A percentile compares a stretch with the other conserved stretches of the same genome.
phyloP scores from a whole-genome alignment of 441 rosid species.

The Populus hybrid region DNA sequence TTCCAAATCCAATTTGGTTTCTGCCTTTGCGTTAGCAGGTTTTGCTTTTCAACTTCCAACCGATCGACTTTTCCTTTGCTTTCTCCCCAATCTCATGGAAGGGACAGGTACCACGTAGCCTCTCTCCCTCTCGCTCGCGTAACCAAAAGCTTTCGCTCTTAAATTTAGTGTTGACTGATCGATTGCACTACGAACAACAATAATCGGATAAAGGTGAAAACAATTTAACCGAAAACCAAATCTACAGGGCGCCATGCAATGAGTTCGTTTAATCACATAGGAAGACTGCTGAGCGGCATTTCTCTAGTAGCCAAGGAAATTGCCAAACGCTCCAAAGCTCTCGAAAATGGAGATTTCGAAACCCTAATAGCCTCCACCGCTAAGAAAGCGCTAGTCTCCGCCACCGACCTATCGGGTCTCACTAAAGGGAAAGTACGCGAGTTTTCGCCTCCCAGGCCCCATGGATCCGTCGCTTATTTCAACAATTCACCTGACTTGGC shows the following conservation, averaged over 20 bases:
- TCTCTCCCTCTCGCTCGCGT: background rate
- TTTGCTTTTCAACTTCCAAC: background rate
- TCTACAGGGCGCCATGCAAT: conserved; percentile 31
- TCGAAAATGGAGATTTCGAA: conserved; percentile 54
- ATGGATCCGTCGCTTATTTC: conserved; percentile 66
- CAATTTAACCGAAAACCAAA: background rate
- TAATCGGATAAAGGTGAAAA: background rate
- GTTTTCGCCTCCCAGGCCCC: conserved; percentile 46
- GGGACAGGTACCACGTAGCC: background rate
- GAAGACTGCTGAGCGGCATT: conserved; percentile 60
- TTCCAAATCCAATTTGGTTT: background rate
- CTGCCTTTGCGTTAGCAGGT: background rate
- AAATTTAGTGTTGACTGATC: background rate
- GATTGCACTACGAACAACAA: too few relatives aligned
- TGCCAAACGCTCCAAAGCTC: conserved; percentile 46
- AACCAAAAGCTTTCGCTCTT: background rate
- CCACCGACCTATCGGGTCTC: conserved; percentile 73
- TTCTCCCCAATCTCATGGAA: conserved; percentile 9
- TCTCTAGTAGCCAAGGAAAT: conserved; percentile 75
- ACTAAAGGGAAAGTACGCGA: conserved; percentile 64
- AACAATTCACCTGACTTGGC: conserved; percentile 29
- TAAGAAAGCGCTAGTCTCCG: conserved; percentile 59
- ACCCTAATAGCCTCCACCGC: conserved; percentile 53
- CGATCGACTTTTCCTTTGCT: background rate
- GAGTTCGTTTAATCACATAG: conserved; percentile 58